Evolutionary conservation across 2,329 filamentous ascomycete genomes (phyloP).

Genomic region (Chlorencoelia australis): DNA sequence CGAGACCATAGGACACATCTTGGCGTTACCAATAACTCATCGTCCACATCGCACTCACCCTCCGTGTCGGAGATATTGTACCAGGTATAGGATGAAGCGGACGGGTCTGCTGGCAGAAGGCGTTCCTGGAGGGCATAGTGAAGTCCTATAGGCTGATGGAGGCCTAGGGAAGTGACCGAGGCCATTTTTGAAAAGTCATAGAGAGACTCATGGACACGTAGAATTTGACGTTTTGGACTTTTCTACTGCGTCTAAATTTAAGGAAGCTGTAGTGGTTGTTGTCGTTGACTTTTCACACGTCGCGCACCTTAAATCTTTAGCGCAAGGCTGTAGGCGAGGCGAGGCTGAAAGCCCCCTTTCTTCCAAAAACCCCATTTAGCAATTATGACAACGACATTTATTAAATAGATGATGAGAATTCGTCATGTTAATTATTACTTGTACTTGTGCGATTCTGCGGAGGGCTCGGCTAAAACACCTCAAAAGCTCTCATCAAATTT

Average conservation of each 20-base stretch:
- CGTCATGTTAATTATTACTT: no score
- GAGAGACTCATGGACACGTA: constrained; percentile 12
- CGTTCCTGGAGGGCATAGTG: constrained; percentile 74
- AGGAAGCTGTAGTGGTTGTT: neutral
- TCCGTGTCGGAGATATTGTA: constrained; percentile 45
- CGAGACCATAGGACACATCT: constrained; percentile 63
- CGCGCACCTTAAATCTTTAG: neutral
- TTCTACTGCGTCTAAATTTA: no score
- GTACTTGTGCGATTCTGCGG: no score
- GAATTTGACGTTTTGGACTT: constrained; percentile 1
- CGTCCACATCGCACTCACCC: constrained; percentile 23
- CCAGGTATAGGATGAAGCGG: constrained; percentile 64
- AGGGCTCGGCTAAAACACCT: no score
- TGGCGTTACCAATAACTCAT: constrained; percentile 25
- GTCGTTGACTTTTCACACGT: neutral
- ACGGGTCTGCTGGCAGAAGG: constrained; percentile 59
- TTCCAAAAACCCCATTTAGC: no score
- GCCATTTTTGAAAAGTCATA: constrained; percentile 52
- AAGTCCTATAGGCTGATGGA: constrained; percentile 79
- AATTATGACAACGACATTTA: no score
- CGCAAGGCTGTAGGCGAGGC: neutral
- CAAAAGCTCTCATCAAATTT: no score
- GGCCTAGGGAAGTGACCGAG: constrained; percentile 77
- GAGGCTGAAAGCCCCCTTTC: no score
- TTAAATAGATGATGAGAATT: no score